A percentile compares a stretch with the other conserved stretches of the same genome.
Evolutionary conservation across 257 asterid genomes (phyloP).

Genomic region (Solanum tarapatanum): DNA sequence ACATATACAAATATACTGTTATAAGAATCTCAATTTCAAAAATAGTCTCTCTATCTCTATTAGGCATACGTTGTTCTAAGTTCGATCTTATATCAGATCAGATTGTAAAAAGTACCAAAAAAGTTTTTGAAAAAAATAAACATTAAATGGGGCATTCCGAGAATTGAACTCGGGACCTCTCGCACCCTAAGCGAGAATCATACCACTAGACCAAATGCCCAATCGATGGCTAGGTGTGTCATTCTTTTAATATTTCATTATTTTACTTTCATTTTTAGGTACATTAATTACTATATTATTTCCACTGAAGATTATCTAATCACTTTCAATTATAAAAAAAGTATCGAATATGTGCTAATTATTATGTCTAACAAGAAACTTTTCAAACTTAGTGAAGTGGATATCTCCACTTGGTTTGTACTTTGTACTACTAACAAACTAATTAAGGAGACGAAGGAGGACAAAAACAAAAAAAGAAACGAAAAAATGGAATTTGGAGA

Average conservation of each 20-base stretch:
- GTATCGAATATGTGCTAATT: neutral
- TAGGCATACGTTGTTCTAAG: no score
- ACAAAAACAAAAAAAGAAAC: neutral
- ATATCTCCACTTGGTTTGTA: neutral
- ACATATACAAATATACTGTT: neutral
- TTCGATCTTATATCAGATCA: neutral
- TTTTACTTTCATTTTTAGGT: neutral
- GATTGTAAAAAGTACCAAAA: neutral
- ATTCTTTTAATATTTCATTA: accelerated
- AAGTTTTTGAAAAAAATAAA: no score
- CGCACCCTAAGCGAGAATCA: conserved; percentile 83
- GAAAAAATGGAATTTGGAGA: neutral
- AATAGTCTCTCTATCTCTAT: neutral
- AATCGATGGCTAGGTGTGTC: neutral
- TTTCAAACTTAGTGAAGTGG: neutral
- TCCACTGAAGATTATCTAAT: neutral
- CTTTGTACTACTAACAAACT: neutral
- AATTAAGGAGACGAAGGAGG: neutral
- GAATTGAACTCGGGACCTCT: conserved; percentile 90
- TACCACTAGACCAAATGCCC: conserved; percentile 84
- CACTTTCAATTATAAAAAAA: neutral
- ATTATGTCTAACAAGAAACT: neutral
- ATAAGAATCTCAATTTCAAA: neutral
- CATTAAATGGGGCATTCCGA: conserved; percentile 45
- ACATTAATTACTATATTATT: neutral